Percentiles rank a stretch among this genome's conserved stretches.
phyloP scores from a whole-genome alignment of 371 early-diverging fungal species.

The Phascolomyces articulosus region DNA sequence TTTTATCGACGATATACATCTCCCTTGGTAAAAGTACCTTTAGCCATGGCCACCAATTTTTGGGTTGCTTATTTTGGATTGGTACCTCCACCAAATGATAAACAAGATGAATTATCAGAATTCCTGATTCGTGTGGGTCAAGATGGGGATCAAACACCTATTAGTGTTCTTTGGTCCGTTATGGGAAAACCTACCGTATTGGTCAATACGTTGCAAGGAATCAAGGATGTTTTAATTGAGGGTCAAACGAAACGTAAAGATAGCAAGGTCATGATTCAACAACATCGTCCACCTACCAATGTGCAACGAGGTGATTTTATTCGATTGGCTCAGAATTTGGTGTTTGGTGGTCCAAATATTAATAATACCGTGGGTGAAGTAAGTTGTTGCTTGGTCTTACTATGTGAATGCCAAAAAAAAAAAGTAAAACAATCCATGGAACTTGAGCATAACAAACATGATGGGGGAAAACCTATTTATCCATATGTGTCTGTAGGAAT shows the following conservation, averaged over 20 bases:
- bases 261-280: not conserved
- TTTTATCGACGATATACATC: constrained; percentile 28
- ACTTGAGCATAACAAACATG: not conserved
- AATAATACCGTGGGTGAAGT: constrained; percentile 51
- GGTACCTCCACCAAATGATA: constrained; percentile 42
- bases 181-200: constrained; percentile 43
- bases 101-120: constrained; percentile 33
- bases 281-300: constrained; percentile 16
- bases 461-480: too few relatives aligned
- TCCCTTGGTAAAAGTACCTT: constrained; percentile 27
- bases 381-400: too few relatives aligned
- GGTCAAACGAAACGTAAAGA: constrained; percentile 35
- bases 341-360: constrained; percentile 50
- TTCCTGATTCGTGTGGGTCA: constrained; percentile 42
- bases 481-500: constrained; percentile 30
- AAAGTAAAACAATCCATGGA: too few relatives aligned
- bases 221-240: constrained; percentile 49
- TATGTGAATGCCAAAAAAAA: too few relatives aligned
- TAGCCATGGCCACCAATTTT: constrained; percentile 30
- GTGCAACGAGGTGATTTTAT: constrained; percentile 48
- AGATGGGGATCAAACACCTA: constrained; percentile 29
- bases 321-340: constrained; percentile 43
- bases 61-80: constrained; percentile 40
- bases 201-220: constrained; percentile 42
- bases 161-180: constrained; percentile 48